These are phyloP conservation scores for Claviceps purpurea DNA, from an alignment of 2,329 filamentous ascomycete genomes.

Conservation along the genomic window DNA sequence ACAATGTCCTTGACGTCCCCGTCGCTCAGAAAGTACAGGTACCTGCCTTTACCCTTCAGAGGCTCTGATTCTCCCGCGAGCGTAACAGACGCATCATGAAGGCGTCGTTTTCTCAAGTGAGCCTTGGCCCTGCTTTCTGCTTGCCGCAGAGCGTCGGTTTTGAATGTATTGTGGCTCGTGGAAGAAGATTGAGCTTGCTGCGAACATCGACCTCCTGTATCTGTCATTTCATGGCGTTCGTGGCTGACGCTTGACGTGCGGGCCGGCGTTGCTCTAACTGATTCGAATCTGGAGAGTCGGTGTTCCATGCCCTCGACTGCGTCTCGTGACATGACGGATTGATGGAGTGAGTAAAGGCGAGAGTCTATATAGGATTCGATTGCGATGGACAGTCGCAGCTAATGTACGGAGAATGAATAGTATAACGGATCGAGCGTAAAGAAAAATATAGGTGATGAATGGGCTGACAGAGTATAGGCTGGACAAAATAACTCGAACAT, in stretches of 20 bases:
- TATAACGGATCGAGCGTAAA: not conserved
- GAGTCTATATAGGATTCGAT: not conserved
- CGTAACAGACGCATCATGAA: not conserved
- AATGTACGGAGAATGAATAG: not conserved
- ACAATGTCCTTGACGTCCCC: constrained; percentile 6
- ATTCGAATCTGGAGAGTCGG: not conserved
- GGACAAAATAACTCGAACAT: not conserved
- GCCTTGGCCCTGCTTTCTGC: constrained; percentile 2
- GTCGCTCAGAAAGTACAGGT: constrained; percentile 9
- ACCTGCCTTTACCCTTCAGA: not conserved
- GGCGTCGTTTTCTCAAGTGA: constrained; percentile 2
- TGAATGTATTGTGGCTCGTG: not conserved
- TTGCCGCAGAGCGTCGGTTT: not conserved
- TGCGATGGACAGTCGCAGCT: not conserved
- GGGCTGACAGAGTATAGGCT: not conserved
- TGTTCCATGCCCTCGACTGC: not conserved
- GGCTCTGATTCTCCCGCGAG: not conserved
- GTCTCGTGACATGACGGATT: not conserved
- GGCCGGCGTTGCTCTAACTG: not conserved
- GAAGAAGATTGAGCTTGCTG: not conserved
- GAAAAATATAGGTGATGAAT: not conserved
- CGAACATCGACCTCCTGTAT: not conserved
- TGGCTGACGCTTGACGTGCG: not conserved
- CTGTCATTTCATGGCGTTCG: not conserved
- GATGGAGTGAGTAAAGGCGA: not conserved